Percentiles rank a stretch among this genome's conserved stretches.
phyloP scores from a whole-genome alignment of 1,284 basidiomycete species.

The Hymenochaete sp. region DNA sequence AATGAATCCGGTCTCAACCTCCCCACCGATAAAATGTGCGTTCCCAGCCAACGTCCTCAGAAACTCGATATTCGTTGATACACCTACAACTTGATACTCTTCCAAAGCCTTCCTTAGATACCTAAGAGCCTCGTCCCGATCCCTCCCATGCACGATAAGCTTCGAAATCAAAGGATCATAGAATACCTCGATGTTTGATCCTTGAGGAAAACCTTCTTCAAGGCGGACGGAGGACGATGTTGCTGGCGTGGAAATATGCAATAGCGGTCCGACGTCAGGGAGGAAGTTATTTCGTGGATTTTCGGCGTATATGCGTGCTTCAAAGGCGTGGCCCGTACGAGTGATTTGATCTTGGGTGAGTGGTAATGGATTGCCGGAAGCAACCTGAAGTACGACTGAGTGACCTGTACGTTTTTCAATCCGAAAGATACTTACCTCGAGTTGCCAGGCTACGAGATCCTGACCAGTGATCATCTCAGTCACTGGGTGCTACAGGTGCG shows the following conservation, averaged over 20 bases:
- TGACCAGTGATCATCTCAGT: slow-evolving; percentile 93
- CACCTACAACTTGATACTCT: slow-evolving; percentile 86
- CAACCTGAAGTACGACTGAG: slow-evolving; percentile 42
- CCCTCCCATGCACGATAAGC: slow-evolving; percentile 83
- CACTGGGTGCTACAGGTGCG: slow-evolving; percentile 64
- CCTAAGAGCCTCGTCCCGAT: slow-evolving; percentile 80
- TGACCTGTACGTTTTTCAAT: background rate
- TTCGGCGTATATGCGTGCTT: slow-evolving; percentile 95
- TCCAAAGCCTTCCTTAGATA: slow-evolving; percentile 74
- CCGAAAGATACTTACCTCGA: slow-evolving; percentile 45
- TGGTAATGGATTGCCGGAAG: slow-evolving; percentile 81
- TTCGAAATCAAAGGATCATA: slow-evolving; percentile 96
- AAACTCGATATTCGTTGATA: slow-evolving; percentile 89
- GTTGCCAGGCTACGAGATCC: slow-evolving; percentile 92
- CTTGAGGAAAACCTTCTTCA: slow-evolving; percentile 85
- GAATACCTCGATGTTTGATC: slow-evolving; percentile 84
- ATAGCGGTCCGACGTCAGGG: slow-evolving; percentile 79
- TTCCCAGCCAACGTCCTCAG: slow-evolving; percentile 72
- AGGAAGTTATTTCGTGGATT: slow-evolving; percentile 90
- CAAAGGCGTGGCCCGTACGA: slow-evolving; percentile 86
- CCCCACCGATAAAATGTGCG: slow-evolving; percentile 65
- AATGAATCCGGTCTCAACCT: slow-evolving; percentile 93
- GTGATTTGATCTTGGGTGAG: slow-evolving; percentile 70
- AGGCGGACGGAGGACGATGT: slow-evolving; percentile 73
- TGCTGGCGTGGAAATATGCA: slow-evolving; percentile 70